phyloP scores from a whole-genome alignment of 768 basidiomycete species.

The Pulveroboletus sp. region DNA sequence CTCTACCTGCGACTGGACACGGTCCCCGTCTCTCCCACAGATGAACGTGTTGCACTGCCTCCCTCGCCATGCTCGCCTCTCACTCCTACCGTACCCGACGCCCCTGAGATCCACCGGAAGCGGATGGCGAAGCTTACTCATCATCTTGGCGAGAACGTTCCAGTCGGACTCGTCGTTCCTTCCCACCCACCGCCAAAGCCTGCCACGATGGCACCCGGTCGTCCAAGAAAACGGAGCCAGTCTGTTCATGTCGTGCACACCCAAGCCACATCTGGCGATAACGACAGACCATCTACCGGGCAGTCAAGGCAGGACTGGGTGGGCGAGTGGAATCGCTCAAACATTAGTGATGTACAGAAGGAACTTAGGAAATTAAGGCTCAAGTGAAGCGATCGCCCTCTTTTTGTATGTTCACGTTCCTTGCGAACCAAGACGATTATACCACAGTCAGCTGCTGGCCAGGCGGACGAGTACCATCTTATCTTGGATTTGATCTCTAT shows the following conservation, averaged over 20 bases:
- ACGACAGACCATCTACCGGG: not conserved
- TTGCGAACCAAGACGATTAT: not conserved
- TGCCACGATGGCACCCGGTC: not conserved
- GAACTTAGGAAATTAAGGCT: slow-evolving; percentile 30
- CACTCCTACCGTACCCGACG: slow-evolving; percentile 22
- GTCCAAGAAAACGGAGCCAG: slow-evolving; percentile 8
- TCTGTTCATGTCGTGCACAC: slow-evolving; percentile 11
- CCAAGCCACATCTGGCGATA: not conserved
- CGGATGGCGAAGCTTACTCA: slow-evolving; percentile 56
- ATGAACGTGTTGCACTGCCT: slow-evolving; percentile 2
- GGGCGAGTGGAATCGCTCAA: slow-evolving; percentile 39
- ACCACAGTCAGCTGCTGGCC: slow-evolving; percentile 16
- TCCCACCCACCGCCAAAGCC: slow-evolving; percentile 3
- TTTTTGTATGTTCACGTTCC: not conserved
- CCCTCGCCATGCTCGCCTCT: slow-evolving; percentile 12
- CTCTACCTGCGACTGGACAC: slow-evolving; percentile 23
- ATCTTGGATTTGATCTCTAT: not conserved
- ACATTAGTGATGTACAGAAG: slow-evolving; percentile 37
- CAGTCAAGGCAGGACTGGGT: slow-evolving; percentile 25
- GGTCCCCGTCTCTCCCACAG: slow-evolving; percentile 7
- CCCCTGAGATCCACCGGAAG: slow-evolving; percentile 36
- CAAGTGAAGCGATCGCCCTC: slow-evolving; percentile 4
- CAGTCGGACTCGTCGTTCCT: slow-evolving; percentile 47
- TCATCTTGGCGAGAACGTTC: slow-evolving; percentile 56
- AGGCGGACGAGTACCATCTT: not conserved